Percentiles rank a stretch among this genome's conserved stretches.
phyloP scores from a whole-genome alignment of 768 basidiomycete species.

The Hortiboletus flavorubellus region DNA sequence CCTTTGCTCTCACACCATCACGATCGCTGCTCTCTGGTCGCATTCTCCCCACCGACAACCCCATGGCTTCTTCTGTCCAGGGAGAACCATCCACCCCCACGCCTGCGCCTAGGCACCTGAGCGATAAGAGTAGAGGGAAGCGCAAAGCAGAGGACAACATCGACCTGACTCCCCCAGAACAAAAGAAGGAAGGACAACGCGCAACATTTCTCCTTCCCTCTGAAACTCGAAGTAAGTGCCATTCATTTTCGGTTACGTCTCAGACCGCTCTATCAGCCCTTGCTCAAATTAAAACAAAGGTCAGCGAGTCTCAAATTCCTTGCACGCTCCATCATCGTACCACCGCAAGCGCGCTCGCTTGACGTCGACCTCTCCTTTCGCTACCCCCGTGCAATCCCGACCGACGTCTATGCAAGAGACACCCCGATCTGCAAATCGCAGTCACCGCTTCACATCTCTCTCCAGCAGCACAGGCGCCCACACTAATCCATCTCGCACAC shows the following conservation, averaged over 20 bases:
- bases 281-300: constrained; percentile 36
- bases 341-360: constrained; percentile 68
- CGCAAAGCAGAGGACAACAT: constrained; percentile 72
- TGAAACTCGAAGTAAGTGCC: constrained; percentile 55
- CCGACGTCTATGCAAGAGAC: constrained; percentile 29
- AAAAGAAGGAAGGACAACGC: constrained; percentile 44
- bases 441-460: constrained; percentile 28
- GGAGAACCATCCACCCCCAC: constrained; percentile 32
- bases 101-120: constrained; percentile 29
- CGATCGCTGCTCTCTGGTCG: constrained; percentile 14
- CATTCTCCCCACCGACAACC: constrained; percentile 4
- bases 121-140: constrained; percentile 51
- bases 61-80: constrained; percentile 14
- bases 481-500: constrained; percentile 28
- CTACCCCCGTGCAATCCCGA: constrained; percentile 32
- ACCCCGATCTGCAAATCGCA: constrained; percentile 15
- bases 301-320: constrained; percentile 51
- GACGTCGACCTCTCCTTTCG: constrained; percentile 38
- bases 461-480: constrained; percentile 35
- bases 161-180: constrained; percentile 67
- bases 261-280: constrained; percentile 20
- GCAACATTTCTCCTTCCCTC: constrained; percentile 59
- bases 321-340: constrained; percentile 69
- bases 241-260: constrained; percentile 14
- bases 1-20: constrained; percentile 20